Percentiles rank a stretch among this genome's conserved stretches.
Evolutionary conservation across 352 stramenopile genomes (phyloP).

Genomic region (Phytopythium oedochilum): DNA sequence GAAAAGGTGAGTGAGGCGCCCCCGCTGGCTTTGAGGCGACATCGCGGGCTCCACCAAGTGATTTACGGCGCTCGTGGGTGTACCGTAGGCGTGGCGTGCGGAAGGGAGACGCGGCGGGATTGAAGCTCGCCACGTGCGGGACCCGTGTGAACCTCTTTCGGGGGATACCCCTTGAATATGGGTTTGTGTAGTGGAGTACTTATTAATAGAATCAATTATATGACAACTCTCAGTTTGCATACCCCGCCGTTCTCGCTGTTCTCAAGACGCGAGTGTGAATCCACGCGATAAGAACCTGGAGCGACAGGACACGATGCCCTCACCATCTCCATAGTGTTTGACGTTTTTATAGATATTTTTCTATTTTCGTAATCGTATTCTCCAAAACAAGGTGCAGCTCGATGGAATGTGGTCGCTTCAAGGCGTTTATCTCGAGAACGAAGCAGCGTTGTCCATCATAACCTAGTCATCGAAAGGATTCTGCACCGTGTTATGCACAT

Average conservation of each 20-base stretch:
- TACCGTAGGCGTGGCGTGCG: not conserved
- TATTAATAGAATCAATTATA: no score
- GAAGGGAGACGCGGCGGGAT: not conserved
- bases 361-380: not conserved
- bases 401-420: not conserved
- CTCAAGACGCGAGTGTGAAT: not conserved
- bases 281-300: not conserved
- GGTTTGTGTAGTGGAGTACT: no score
- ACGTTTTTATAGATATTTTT: not conserved
- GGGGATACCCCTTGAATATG: no score
- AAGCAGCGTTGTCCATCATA: no score
- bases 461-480: no score
- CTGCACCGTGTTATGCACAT: no score
- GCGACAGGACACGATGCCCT: constrained; percentile 2
- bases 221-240: no score
- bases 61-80: no score
- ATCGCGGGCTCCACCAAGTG: not conserved
- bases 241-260: not conserved
- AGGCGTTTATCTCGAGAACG: no score
- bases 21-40: not conserved
- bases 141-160: no score
- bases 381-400: not conserved
- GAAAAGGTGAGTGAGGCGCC: not conserved
- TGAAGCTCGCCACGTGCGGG: not conserved
- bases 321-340: not conserved